Evolutionary conservation across 1,139 yeast genomes (phyloP).

Genomic region (Scheffersomyces quercinus): DNA sequence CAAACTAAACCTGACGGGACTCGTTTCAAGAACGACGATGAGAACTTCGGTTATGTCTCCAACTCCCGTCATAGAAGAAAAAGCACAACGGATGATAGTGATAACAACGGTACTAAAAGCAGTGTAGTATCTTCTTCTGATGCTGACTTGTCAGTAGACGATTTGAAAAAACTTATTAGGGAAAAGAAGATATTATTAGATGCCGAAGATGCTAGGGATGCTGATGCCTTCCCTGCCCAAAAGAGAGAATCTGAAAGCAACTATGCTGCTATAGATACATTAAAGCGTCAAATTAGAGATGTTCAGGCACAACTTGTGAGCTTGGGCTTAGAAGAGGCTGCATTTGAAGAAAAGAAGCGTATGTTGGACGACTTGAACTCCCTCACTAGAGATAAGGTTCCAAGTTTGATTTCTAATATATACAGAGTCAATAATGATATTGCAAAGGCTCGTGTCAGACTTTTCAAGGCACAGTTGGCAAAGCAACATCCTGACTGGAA

Average conservation of each 20-base stretch:
- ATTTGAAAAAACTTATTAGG: constrained; percentile 60
- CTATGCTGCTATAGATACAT: constrained; percentile 55
- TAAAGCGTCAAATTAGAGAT: constrained; percentile 61
- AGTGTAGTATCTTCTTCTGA: constrained; percentile 27
- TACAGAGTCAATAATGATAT: constrained; percentile 65
- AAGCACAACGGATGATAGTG: constrained; percentile 15
- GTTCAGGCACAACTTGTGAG: constrained; percentile 50
- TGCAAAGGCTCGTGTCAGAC: constrained; percentile 63
- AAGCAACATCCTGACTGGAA: constrained; percentile 63
- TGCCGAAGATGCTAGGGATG: constrained; percentile 73
- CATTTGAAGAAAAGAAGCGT: constrained; percentile 40
- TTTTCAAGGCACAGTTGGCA: constrained; percentile 54
- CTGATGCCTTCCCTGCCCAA: constrained; percentile 33
- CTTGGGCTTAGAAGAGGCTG: constrained; percentile 26
- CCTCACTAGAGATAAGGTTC: constrained; percentile 65
- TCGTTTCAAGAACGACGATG: constrained; percentile 70
- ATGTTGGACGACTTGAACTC: constrained; percentile 52
- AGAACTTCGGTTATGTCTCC: constrained; percentile 62
- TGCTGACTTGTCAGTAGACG: constrained; percentile 42
- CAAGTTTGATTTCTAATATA: constrained; percentile 64
- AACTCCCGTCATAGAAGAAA: constrained; percentile 61
- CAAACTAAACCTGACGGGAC: constrained; percentile 48
- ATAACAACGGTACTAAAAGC: constrained; percentile 10
- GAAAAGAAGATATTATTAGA: constrained; percentile 71
- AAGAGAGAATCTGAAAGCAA: constrained; percentile 25